phyloP scores from a whole-genome alignment of 2,329 filamentous ascomycete genomes.

The Raffaelea albimanens region DNA sequence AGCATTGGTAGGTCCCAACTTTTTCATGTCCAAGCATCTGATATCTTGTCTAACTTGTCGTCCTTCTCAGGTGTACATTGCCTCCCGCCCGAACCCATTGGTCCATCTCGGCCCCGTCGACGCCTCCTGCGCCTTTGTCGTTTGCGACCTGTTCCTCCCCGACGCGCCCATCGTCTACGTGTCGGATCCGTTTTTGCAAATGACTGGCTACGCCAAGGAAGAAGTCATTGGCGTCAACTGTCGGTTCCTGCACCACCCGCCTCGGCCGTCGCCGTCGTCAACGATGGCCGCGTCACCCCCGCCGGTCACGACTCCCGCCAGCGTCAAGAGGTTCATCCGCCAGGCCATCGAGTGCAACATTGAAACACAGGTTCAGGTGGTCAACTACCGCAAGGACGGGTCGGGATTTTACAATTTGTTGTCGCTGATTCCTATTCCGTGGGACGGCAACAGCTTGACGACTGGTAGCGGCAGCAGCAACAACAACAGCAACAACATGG shows the following conservation, averaged over 20 bases:
- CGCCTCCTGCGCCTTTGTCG: conserved; percentile 71
- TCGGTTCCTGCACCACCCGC: conserved; percentile 70
- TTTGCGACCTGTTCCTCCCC: conserved; percentile 66
- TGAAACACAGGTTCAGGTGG: conserved; percentile 45
- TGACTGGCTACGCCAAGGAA: conserved; percentile 67
- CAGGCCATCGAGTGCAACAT: conserved; percentile 31
- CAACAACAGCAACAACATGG: not conserved
- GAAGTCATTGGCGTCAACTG: conserved; percentile 77
- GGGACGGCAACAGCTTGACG: conserved; percentile 42
- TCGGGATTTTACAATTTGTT: conserved; percentile 72
- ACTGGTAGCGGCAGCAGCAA: not conserved
- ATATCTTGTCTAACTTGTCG: not conserved
- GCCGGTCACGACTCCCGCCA: conserved; percentile 58
- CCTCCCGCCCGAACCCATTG: conserved; percentile 60
- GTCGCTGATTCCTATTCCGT: conserved; percentile 73
- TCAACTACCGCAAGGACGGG: conserved; percentile 77
- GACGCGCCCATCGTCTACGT: conserved; percentile 78
- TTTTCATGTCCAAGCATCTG: not conserved
- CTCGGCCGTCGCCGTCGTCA: not conserved
- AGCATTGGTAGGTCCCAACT: conserved; percentile 2
- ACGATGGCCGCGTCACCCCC: conserved; percentile 20
- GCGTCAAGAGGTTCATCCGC: conserved; percentile 39
- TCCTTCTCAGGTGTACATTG: conserved; percentile 36
- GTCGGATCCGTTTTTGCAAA: conserved; percentile 66
- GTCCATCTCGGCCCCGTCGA: conserved; percentile 77